These are phyloP conservation scores for Trichoderma sp. DNA, from an alignment of 2,329 filamentous ascomycete genomes.

Conservation along the genomic window DNA sequence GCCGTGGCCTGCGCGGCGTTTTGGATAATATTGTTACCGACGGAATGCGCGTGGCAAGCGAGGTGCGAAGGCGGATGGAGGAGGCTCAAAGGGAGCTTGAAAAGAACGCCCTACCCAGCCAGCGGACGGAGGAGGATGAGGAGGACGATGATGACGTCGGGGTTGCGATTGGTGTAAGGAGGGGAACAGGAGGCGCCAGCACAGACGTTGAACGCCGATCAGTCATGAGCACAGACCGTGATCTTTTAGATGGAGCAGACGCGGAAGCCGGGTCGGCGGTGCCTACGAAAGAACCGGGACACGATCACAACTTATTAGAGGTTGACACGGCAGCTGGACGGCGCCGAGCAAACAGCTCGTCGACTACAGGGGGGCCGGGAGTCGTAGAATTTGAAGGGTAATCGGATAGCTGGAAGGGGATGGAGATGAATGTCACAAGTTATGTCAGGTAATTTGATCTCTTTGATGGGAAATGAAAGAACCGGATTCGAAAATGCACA, in stretches of 20 bases:
- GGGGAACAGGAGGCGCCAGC: conserved; percentile 36
- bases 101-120: conserved; percentile 67
- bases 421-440: not conserved
- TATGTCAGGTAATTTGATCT: conserved; percentile 4
- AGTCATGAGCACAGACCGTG: conserved; percentile 65
- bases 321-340: conserved; percentile 30
- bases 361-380: conserved; percentile 34
- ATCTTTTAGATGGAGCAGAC: conserved; percentile 72
- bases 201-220: conserved; percentile 61
- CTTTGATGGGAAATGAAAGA: conserved; percentile 3
- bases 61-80: conserved; percentile 89
- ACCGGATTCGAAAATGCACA: not conserved
- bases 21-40: conserved; percentile 97
- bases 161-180: conserved; percentile 42
- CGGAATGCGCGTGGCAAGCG: conserved; percentile 91
- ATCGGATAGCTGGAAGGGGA: conserved; percentile 4
- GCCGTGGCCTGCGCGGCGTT: conserved; percentile 81
- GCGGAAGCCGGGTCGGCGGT: conserved; percentile 57
- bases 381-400: conserved; percentile 46
- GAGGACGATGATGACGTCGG: conserved; percentile 61
- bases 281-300: conserved; percentile 32
- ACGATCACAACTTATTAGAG: conserved; percentile 37
- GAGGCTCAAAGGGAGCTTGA: conserved; percentile 92
- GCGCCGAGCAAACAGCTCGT: conserved; percentile 28
- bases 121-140: conserved; percentile 67